Evolutionary conservation across 345 rosid genomes (phyloP).

Genomic region (Moringa oleifera): DNA sequence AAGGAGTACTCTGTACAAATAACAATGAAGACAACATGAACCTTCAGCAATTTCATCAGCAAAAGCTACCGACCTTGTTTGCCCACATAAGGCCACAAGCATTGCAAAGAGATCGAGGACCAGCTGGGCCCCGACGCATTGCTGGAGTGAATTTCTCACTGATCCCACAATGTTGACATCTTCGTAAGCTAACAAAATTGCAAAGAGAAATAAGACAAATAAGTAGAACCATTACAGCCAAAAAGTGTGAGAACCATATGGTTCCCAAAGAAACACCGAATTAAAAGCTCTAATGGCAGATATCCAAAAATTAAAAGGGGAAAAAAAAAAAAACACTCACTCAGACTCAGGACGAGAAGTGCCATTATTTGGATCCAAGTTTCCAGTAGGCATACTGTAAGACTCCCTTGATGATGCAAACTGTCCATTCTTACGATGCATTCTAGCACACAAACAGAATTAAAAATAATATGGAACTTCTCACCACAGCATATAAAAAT

Average conservation of each 20-base stretch:
- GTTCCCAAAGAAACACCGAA: neutral
- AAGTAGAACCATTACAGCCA: slow-evolving; percentile 2
- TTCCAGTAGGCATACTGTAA: slow-evolving; percentile 21
- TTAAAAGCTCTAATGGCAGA: neutral
- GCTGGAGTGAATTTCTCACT: slow-evolving; percentile 31
- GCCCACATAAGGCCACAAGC: slow-evolving; percentile 43
- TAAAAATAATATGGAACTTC: neutral
- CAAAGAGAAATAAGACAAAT: neutral
- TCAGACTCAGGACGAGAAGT: slow-evolving; percentile 24
- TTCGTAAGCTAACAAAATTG: slow-evolving; percentile 15
- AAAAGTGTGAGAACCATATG: neutral
- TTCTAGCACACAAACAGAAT: neutral
- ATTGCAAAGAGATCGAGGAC: slow-evolving; percentile 37
- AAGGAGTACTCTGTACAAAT: neutral
- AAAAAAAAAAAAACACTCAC: slow-evolving; percentile 22
- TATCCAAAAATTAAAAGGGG: too few relatives aligned
- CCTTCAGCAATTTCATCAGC: neutral
- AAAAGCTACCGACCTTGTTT: slow-evolving; percentile 23
- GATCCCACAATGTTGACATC: slow-evolving; percentile 32
- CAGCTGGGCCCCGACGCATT: slow-evolving; percentile 37
- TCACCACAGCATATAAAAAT: neutral
- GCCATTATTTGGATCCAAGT: slow-evolving; percentile 24
- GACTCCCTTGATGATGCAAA: neutral
- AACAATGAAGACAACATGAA: neutral
- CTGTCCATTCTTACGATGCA: neutral